Base-by-base conservation (phyloP, 2,329 filamentous ascomycete species). In the Talaromyces sp. region DNA sequence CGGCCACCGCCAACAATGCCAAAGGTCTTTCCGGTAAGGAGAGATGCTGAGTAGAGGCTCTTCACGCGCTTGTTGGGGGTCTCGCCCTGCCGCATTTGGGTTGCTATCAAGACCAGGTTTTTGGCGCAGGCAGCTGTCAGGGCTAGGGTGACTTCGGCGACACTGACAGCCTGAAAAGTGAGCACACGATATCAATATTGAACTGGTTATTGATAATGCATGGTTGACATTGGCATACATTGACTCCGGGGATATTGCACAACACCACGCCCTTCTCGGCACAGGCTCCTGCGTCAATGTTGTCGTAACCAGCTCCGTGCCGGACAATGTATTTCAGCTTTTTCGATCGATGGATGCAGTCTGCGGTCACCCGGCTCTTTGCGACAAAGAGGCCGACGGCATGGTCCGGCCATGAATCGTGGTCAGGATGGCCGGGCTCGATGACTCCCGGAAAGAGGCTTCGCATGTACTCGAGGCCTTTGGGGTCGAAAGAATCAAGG, bases 201-300 rank as follows among this genome's bases (percentile, higher is more conserved):
- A n/a, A n/a, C n/a, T n/a, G n/a, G n/a, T n/a, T n/a, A n/a, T n/a
- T 46, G 11, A 60, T 5, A 46, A 32, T 60, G 55, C 19, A 64
- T 58, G 24, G 56, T 27, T 19, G n/a, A 50, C 10, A 58, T 26
- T 3, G 38, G 38, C 43, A 38, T 58, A 58, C 56, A 52, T 26
- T 35, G 43, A 58, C 11, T 3, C 56, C 56, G 4, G 56, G 56
- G 17, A 53, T 29, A 52, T 58, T 58, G 29, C 56, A 58, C n/a
- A 58, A 29, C 24, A 58, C 43, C 5, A 58, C 31, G 3, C 56
- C 56, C 29, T 58, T 58, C 29, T 51, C 26, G 19, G 27, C 32
- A 52, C 56, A 58, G 8, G 70, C 71, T 57, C 69, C 65, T 8
- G 72, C 70, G 21, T 75, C 70, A 4, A 70, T 66, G 65, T 75